Base-by-base conservation (phyloP, 108 stramenopile genomes). In the Cyclotella atomus region DNA sequence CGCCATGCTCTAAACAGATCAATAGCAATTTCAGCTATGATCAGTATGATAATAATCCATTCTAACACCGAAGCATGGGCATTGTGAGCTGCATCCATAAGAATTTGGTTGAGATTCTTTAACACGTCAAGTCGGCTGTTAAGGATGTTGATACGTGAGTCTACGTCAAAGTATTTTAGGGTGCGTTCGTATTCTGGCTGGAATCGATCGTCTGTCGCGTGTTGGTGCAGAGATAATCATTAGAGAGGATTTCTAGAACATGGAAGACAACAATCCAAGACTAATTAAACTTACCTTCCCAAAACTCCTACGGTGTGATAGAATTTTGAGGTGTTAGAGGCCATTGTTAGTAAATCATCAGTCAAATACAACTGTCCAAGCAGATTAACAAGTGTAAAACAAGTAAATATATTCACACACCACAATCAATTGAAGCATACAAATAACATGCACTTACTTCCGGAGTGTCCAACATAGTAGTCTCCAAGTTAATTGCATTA, bases 1-100 rank as follows among this genome's bases (percentile, higher is more conserved):
- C 49, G 49, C 65, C 64, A 71, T n/a, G 64, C 70, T 29, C 70
- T 34, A 47, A 79, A 71, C 0, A 71, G 20, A 35, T 71, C 72
- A 45, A 73, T 64, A 17, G 47, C 29, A 16, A 84, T 65, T 53
- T 77, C 79, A 30, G 73, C 71, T 29, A 81, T 33, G 50, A 81
- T 84, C 44, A 84, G 46, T 20, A 71, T 14, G 5, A 84, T 84
- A 0, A 84, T 73, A 30, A 84, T 84, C 80, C 84, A 84, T 46
- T 82, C 80, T 65, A 81, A 67, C 4, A 73, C 46, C 3, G 41
- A 50, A 0, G 68, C 71, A 53, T 84, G 80, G 8, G 63, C 59
- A 32, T 80, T 84, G 30, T 82, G 80, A 34, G 71, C 79, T 17
- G 78, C 80, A 32, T 84, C 84, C 76, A 84, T 81, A 3, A 84